Conservation (phyloP, 441 rosid species). For the Aquilaria agallochum region DNA sequence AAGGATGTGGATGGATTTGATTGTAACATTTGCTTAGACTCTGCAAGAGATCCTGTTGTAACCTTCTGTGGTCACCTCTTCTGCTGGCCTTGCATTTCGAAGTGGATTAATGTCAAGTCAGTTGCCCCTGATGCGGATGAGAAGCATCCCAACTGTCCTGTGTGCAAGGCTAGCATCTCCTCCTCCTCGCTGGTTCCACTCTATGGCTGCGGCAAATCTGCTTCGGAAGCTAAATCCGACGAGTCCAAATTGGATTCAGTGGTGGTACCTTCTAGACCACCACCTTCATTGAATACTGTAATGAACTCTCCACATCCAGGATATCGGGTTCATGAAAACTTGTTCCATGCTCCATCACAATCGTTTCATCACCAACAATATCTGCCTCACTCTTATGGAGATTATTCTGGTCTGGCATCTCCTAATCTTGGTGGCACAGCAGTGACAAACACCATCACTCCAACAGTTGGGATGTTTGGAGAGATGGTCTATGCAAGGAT, state of each 20-base stretch:
- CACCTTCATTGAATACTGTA: slow-evolving; percentile 25
- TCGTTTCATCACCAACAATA: slow-evolving; percentile 29
- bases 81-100: slow-evolving; percentile 72
- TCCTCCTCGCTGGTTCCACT: slow-evolving; percentile 52
- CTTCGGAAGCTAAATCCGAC: slow-evolving; percentile 18
- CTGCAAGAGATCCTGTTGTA: slow-evolving; percentile 59
- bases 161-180: slow-evolving; percentile 56
- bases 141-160: slow-evolving; percentile 45
- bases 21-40: slow-evolving; percentile 66
- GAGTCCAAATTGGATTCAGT: slow-evolving; percentile 9
- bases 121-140: slow-evolving; percentile 24
- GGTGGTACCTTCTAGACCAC: slow-evolving; percentile 43
- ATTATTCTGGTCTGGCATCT: slow-evolving; percentile 30
- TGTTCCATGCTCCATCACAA: slow-evolving; percentile 26
- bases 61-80: slow-evolving; percentile 70
- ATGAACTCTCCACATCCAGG: slow-evolving; percentile 24
- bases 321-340: slow-evolving; percentile 27
- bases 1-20: slow-evolving; percentile 37
- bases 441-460: slow-evolving; percentile 25
- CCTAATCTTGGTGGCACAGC: slow-evolving; percentile 33
- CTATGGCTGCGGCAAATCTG: slow-evolving; percentile 46
- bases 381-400: slow-evolving; percentile 31
- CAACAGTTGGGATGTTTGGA: slow-evolving; percentile 38
- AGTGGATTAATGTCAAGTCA: slow-evolving; percentile 42
- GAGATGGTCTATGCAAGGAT: slow-evolving; percentile 51